Percentiles rank a stretch among this genome's conserved stretches.
Conservation (phyloP, 164 flowering plant species). For the Liriodendron chinense region DNA sequence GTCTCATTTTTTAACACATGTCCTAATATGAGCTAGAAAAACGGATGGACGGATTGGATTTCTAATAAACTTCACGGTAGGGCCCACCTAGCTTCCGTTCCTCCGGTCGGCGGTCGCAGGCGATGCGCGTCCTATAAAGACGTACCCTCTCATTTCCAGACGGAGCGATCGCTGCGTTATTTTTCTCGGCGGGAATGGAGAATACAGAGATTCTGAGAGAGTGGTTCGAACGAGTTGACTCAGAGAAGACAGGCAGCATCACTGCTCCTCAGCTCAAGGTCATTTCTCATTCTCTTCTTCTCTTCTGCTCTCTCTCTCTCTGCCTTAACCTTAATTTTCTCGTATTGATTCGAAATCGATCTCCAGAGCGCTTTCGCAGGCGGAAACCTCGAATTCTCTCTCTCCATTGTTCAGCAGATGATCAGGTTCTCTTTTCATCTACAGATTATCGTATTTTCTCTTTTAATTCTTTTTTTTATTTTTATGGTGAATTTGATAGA, state of each 20-base stretch:
- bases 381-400: slow-evolving; percentile 64
- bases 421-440: slow-evolving; percentile 43
- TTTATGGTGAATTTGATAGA: background rate
- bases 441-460: background rate
- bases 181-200: slow-evolving; percentile 36
- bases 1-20: too few relatives aligned
- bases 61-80: too few relatives aligned
- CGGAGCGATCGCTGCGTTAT: background rate
- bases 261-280: slow-evolving; percentile 76
- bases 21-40: too few relatives aligned
- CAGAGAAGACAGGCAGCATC: slow-evolving; percentile 55
- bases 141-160: background rate
- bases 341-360: background rate
- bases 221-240: slow-evolving; percentile 86
- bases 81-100: too few relatives aligned
- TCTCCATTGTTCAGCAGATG: slow-evolving; percentile 83
- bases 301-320: background rate
- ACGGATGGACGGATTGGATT: too few relatives aligned
- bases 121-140: too few relatives aligned
- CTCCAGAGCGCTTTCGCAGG: slow-evolving; percentile 57
- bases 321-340: slow-evolving; percentile 1
- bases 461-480: background rate
- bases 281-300: background rate
- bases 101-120: too few relatives aligned
- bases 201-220: slow-evolving; percentile 45